Conservation (phyloP, 1,284 basidiomycete species). For the Bondarzewia mesenterica region DNA sequence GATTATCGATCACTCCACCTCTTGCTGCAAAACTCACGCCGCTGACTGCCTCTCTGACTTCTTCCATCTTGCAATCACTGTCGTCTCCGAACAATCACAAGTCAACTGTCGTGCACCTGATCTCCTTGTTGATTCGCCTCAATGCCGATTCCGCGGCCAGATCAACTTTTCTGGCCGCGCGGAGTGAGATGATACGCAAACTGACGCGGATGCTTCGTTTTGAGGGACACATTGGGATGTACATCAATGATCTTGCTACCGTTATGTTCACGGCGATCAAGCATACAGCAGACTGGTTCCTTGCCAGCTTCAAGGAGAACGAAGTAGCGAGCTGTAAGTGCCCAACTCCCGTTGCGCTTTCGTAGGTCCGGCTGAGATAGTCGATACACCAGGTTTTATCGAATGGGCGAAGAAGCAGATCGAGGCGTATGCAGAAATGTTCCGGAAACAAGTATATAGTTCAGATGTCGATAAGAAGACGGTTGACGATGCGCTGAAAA, state of each 20-base stretch:
- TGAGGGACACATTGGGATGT: slow-evolving; percentile 83
- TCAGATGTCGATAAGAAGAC: slow-evolving; percentile 63
- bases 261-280: slow-evolving; percentile 87
- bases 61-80: slow-evolving; percentile 70
- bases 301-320: slow-evolving; percentile 92
- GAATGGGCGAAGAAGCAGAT: slow-evolving; percentile 91
- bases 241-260: slow-evolving; percentile 74
- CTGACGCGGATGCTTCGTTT: slow-evolving; percentile 83
- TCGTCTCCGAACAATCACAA: slow-evolving; percentile 75
- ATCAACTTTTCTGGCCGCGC: slow-evolving; percentile 76
- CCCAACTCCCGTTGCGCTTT: not conserved
- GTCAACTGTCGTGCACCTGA: slow-evolving; percentile 62
- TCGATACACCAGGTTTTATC: slow-evolving; percentile 73
- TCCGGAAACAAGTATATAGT: slow-evolving; percentile 87
- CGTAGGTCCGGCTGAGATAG: slow-evolving; percentile 8
- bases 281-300: slow-evolving; percentile 97
- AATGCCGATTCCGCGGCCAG: slow-evolving; percentile 76
- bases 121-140: slow-evolving; percentile 68
- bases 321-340: slow-evolving; percentile 82
- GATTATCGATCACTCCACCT: slow-evolving; percentile 45
- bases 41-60: slow-evolving; percentile 64
- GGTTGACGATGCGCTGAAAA: slow-evolving; percentile 68
- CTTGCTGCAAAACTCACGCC: slow-evolving; percentile 58
- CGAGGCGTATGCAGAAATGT: slow-evolving; percentile 77
- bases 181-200: slow-evolving; percentile 68